phyloP scores from a whole-genome alignment of 116 monocot species.

The Iris pallida region DNA sequence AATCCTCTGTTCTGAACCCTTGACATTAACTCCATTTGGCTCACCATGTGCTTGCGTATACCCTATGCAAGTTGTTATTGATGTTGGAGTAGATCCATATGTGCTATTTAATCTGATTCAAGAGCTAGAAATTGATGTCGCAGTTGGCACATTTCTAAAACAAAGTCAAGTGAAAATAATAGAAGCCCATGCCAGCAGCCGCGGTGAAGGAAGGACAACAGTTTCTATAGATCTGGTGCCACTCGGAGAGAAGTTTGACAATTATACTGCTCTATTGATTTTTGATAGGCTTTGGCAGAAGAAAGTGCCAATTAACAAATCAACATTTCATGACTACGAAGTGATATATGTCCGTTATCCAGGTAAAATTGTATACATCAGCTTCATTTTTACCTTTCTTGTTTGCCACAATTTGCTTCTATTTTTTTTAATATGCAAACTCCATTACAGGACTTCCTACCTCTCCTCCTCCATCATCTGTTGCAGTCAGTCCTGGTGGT shows the following conservation, averaged over 20 bases:
- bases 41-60: slow-evolving; percentile 86
- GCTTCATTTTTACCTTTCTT: background rate
- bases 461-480: slow-evolving; percentile 27
- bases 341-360: slow-evolving; percentile 74
- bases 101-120: slow-evolving; percentile 46
- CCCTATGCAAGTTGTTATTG: slow-evolving; percentile 69
- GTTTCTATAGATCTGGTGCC: slow-evolving; percentile 67
- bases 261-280: slow-evolving; percentile 64
- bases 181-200: slow-evolving; percentile 40
- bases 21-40: slow-evolving; percentile 57
- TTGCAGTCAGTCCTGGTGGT: slow-evolving; percentile 16
- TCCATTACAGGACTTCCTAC: slow-evolving; percentile 66
- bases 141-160: slow-evolving; percentile 73
- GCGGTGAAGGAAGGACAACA: slow-evolving; percentile 45
- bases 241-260: slow-evolving; percentile 76
- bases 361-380: slow-evolving; percentile 32
- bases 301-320: slow-evolving; percentile 61
- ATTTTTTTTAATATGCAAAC: background rate
- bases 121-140: slow-evolving; percentile 79
- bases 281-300: slow-evolving; percentile 78
- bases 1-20: slow-evolving; percentile 57
- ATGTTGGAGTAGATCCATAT: slow-evolving; percentile 57
- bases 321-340: slow-evolving; percentile 72
- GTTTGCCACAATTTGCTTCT: background rate
- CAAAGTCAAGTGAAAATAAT: slow-evolving; percentile 86